Evolutionary conservation across 306 rosid species (phyloP), one percentile per base, ranked within the genome.

Genomic region (Sicyos edulis): DNA sequence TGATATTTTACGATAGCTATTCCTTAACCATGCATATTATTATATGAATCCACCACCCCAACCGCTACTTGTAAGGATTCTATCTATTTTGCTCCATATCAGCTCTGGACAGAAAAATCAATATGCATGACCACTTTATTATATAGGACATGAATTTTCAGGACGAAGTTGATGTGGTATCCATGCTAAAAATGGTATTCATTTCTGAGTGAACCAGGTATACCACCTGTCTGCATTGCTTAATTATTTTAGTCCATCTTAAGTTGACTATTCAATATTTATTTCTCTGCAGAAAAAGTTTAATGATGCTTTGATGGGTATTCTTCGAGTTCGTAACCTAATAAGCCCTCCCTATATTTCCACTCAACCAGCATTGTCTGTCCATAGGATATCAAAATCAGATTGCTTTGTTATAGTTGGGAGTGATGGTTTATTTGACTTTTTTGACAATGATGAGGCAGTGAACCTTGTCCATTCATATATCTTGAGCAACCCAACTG

Each of bases 221-320:
- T 51, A 51, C 54, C 54, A 69, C 59, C 16, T 69, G 45, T 51
- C 40, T 68, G 72, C 56, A 49, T 49, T 68, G 54, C 58, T 51
- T 50, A 22, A 69, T 51, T 51, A 49, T 69, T 49, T 69, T 69
- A 49, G 40, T 51, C 20, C 58, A 69, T 51, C 59, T 50, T 69
- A 51, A 50, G 20, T 69, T 72, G 73, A 76, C 54, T 22, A 6
- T 77, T 16, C 67, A 77, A 62, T 29, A 58, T 64, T 21, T 65
- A 52, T 6, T 50, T 50, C 47, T 44, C 26, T 62, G 81, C 95
- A 93, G 99, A 83, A 89, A 86, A 91, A 51, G 73, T 78, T 93
- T 78, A 93, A 93, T 83, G 99, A 93, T 77, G 99, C 96, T 34
- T 78, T 93, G 81, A 93, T 93, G 99, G 98, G 99, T 68, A 91